Conservation (phyloP, 2,329 filamentous ascomycete genomes). For the Alternaria sp. region DNA sequence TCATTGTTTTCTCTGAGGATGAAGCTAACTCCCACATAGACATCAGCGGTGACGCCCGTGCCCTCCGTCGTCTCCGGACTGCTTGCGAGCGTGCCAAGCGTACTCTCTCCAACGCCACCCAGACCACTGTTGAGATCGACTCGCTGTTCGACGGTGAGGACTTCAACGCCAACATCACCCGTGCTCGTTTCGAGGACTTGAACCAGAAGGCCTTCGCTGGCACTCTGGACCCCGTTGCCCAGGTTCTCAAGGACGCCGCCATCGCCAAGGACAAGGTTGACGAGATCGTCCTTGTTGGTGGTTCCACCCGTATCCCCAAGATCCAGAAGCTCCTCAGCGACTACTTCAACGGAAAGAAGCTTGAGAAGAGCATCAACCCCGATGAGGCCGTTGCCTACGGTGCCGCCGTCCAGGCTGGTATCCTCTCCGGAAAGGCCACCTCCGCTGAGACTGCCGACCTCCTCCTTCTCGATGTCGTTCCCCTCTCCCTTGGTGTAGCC, state of each 20-base stretch:
- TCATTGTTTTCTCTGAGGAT: not conserved
- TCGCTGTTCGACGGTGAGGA: slow-evolving; percentile 98
- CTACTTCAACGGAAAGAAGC: slow-evolving; percentile 99
- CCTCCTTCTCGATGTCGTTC: slow-evolving; percentile 93
- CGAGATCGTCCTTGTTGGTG: slow-evolving; percentile 98
- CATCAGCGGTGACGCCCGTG: slow-evolving; percentile 82
- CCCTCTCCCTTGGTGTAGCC: slow-evolving; percentile 95
- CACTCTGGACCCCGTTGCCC: slow-evolving; percentile 92
- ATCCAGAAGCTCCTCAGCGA: slow-evolving; percentile 99
- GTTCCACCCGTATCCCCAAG: slow-evolving; percentile 96
- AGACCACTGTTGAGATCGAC: slow-evolving; percentile 98
- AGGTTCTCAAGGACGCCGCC: slow-evolving; percentile 91
- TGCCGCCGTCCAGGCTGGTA: slow-evolving; percentile 98
- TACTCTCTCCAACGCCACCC: slow-evolving; percentile 94
- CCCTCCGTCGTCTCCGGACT: slow-evolving; percentile 92
- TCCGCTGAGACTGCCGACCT: slow-evolving; percentile 94
- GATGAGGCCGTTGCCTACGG: slow-evolving; percentile 99
- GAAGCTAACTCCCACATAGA: slow-evolving; percentile 45
- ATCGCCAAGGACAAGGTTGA: slow-evolving; percentile 92
- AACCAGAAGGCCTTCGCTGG: slow-evolving; percentile 95
- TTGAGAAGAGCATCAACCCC: slow-evolving; percentile 99
- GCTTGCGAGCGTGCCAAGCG: slow-evolving; percentile 99
- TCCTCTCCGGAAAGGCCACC: slow-evolving; percentile 96
- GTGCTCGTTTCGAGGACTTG: slow-evolving; percentile 98
- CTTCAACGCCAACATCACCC: slow-evolving; percentile 96